Evolutionary conservation across 805 yeast species (phyloP), one percentile per base, ranked within the genome.

Genomic region (Yarrowia alimentaria): DNA sequence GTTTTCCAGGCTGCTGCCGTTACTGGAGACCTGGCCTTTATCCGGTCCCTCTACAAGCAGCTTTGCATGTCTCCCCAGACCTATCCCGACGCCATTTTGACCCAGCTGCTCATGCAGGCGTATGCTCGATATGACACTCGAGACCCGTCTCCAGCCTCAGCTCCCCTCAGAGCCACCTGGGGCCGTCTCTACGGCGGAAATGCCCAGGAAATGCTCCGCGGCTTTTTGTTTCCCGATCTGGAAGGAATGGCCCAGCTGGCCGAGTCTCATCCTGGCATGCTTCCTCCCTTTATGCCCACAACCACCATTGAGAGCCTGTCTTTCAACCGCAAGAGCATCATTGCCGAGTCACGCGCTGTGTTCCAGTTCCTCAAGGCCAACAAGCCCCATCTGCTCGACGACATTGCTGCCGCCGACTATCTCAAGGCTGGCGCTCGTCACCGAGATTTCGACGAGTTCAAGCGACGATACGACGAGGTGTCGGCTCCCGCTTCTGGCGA

Each of bases 1-100:
- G 28, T 43, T 20, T 43, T 43, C 18, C 50, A 43, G 37, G 37
- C 50, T 7, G 35, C 30, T 4, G 50, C 50, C 4, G 50, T 43
- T 6, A 43, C 50, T 6, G 50, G 50, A 29, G 37, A 43, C 17
- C n/a, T 43, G 12, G 17, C 37, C 9, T 31, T 43, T 5, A 9
- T 31, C 3, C 29, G 50, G 2, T 43, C 50, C 16, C 30, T 43
- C n/a, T 43, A 30, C 29, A 43, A 31, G 9, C 50, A 43, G 22
- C 38, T 43, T 2, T 43, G 50, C 28, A 43, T 30, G 37, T n/a
- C 35, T 16, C 18, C 35, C 5, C 29, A 30, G 6, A 30, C 50
- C 6, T 43, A 43, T 6, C 50, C 50, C 2, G 50, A 43, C 5
- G 50, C 50, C 12, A 30, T 43, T 43, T 13, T 43, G 14, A 31